Evolutionary conservation across 148 eudicot species (phyloP).

Genomic region (Rhododendron griersonianum): DNA sequence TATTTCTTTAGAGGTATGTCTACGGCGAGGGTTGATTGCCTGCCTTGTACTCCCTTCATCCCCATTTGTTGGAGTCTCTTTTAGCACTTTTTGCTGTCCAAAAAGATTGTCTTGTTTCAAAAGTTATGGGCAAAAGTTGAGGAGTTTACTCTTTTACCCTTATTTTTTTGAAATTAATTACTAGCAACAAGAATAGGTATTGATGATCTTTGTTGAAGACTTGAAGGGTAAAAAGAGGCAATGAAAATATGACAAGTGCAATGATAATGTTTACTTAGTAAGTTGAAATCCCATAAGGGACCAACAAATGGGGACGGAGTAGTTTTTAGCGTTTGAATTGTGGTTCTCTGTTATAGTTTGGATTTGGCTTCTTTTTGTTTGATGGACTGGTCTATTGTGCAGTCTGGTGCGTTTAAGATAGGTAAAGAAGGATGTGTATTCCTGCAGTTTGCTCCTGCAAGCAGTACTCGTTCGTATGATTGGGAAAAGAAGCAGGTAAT

Average conservation of each 20-base stretch:
- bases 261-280: background rate
- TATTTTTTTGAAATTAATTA: background rate
- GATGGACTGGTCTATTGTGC: conserved; percentile 10
- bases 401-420: conserved; percentile 91
- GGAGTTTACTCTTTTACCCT: background rate
- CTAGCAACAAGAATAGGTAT: background rate
- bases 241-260: background rate
- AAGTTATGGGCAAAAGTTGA: background rate
- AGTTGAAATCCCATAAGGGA: background rate
- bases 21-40: background rate
- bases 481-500: conserved; percentile 90
- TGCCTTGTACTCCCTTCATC: background rate
- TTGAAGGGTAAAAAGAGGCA: background rate
- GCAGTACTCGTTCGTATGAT: conserved; percentile 86
- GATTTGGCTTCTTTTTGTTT: conserved; percentile 8
- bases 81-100: background rate
- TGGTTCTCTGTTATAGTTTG: background rate
- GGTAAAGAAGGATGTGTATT: conserved; percentile 68
- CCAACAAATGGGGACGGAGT: background rate
- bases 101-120: background rate
- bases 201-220: background rate
- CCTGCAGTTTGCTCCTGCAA: conserved; percentile 98
- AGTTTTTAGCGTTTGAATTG: background rate
- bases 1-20: conserved; percentile 66
- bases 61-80: background rate